Evolutionary conservation across 1,139 yeast species (phyloP), one percentile per base, ranked within the genome.

Genomic region (Torulaspora globosa): DNA sequence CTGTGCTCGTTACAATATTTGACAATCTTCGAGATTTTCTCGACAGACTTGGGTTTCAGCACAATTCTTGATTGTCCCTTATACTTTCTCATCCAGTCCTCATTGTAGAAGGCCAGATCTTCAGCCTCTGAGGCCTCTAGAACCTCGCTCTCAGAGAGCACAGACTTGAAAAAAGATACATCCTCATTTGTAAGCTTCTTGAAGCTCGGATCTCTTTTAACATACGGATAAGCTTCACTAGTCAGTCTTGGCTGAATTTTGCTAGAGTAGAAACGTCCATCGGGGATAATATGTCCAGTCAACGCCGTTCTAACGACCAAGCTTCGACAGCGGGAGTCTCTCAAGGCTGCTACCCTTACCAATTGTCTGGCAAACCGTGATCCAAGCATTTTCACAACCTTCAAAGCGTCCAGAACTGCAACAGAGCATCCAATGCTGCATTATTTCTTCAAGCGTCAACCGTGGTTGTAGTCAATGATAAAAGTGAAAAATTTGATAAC

Each of bases 41-140:
- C 80, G 2, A 89, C 80, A 14, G 86, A 78, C 59, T 84, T 84
- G 31, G 98, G 98, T 63, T 85, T 88, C 55, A 92, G 73, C 3
- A 89, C 90, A 41, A 92, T 68, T 58, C 78, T 73, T 1, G 96
- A 83, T 63, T 86, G 88, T 15, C 98, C 98, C 50, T 80, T 75
- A 68, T 90, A 92, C 68, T 92, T 92, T 64, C 89, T 77, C 97
- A 90, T 92, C 94, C 96, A 88, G 66, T 92, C 98, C 64, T 86
- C 94, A 62, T 92, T 92, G 72, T 70, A 88, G 51, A 78, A 78
- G 29, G 78, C 75, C 42, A 90, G 71, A 58, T 86, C 95, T 41
- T 80, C 83, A 10, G 68, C 67, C 50, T 77, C 78, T 3, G 78
- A 74, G 44, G 70, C 82, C 55, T 61, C 76, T 45, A 71, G 66